Evolutionary conservation across 306 rosid species (phyloP).

Genomic region (Quercus ilex): DNA sequence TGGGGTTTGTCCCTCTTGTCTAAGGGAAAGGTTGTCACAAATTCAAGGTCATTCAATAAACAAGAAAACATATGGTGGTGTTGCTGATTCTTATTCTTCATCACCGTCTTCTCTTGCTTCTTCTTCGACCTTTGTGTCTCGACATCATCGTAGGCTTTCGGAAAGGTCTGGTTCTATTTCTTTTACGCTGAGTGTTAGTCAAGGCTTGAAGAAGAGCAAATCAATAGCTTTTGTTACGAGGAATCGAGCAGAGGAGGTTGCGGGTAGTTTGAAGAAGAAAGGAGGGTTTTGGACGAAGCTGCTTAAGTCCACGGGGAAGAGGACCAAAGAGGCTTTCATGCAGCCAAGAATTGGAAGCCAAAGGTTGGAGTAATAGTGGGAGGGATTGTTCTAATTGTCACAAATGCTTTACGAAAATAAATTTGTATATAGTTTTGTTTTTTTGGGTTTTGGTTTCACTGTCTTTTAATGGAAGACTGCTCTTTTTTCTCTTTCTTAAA

Average conservation of each 20-base stretch:
- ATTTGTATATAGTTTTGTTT: background rate
- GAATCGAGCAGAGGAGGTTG: constrained; percentile 13
- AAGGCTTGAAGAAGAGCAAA: constrained; percentile 58
- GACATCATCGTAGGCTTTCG: constrained; percentile 42
- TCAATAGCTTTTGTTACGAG: constrained; percentile 41
- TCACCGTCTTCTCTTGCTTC: background rate
- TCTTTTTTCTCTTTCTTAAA: background rate
- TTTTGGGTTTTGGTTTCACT: background rate
- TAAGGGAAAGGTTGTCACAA: constrained; percentile 50
- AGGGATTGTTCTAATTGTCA: background rate
- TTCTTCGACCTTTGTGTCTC: constrained; percentile 20
- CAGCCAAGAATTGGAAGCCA: constrained; percentile 28
- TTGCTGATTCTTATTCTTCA: background rate
- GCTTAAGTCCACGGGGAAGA: constrained; percentile 44
- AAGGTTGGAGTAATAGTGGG: background rate
- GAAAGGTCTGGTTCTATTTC: constrained; percentile 33
- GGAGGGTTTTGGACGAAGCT: constrained; percentile 65
- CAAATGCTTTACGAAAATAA: background rate
- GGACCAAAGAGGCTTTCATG: constrained; percentile 34
- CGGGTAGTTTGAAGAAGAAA: constrained; percentile 28
- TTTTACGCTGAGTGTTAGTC: constrained; percentile 14
- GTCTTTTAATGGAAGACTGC: too few relatives aligned
- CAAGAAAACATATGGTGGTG: background rate
- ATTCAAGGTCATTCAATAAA: constrained; percentile 15
- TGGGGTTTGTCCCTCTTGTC: constrained; percentile 59